Conservation (phyloP, 805 yeast species). For the Kodamaea hsintzibuensis region DNA sequence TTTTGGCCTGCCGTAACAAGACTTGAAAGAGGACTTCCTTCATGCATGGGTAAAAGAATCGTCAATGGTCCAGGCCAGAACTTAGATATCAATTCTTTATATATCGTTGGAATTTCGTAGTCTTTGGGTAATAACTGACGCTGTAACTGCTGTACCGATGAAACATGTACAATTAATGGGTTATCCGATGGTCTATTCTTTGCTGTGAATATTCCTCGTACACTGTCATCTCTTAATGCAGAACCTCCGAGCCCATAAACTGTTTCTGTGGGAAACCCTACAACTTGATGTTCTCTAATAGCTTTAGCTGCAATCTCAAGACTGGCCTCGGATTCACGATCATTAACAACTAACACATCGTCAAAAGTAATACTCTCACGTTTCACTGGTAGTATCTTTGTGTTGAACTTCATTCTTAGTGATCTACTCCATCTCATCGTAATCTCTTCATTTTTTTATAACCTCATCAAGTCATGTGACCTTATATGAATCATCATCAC, state of each 20-base stretch:
- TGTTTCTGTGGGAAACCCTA: slow-evolving; percentile 96
- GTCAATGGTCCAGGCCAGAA: slow-evolving; percentile 98
- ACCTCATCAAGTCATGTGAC: slow-evolving; percentile 2
- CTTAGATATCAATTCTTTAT: slow-evolving; percentile 58
- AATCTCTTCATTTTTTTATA: neutral
- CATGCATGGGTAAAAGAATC: slow-evolving; percentile 66
- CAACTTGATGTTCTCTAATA: slow-evolving; percentile 55
- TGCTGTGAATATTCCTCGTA: slow-evolving; percentile 75
- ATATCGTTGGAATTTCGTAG: slow-evolving; percentile 64
- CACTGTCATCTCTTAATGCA: slow-evolving; percentile 71
- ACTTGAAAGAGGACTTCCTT: slow-evolving; percentile 55
- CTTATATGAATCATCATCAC: no score
- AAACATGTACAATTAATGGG: slow-evolving; percentile 88
- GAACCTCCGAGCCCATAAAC: slow-evolving; percentile 96
- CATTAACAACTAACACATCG: slow-evolving; percentile 43
- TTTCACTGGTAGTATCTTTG: slow-evolving; percentile 54
- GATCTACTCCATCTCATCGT: neutral
- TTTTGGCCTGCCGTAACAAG: slow-evolving; percentile 83
- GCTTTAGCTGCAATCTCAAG: slow-evolving; percentile 60
- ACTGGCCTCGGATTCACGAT: slow-evolving; percentile 51
- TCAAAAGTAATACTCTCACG: slow-evolving; percentile 52
- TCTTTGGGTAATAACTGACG: slow-evolving; percentile 52
- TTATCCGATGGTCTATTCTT: slow-evolving; percentile 95
- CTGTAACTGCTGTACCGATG: slow-evolving; percentile 71
- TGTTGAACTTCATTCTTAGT: slow-evolving; percentile 16